phyloP scores from a whole-genome alignment of 225 moss, liverwort and hornwort genomes.

The Rhytidiadelphus loreus region DNA sequence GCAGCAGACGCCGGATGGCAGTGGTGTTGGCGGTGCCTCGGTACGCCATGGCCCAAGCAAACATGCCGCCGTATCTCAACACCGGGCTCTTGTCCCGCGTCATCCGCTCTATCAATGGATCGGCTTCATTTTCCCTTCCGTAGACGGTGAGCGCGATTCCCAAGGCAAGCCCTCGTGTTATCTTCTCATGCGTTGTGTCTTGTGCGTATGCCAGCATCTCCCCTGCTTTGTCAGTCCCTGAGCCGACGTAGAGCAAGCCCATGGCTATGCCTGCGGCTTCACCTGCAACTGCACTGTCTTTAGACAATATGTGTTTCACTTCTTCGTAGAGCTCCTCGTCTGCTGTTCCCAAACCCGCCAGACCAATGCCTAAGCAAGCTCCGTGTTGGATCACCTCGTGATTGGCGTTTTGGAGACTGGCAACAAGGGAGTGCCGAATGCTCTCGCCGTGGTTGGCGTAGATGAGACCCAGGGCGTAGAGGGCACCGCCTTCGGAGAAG shows the following conservation, averaged over 20 bases:
- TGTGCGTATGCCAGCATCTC: conserved; percentile 87
- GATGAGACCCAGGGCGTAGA: conserved; percentile 91
- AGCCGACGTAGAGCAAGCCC: conserved; percentile 75
- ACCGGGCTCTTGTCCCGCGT: conserved; percentile 44
- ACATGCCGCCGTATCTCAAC: conserved; percentile 51
- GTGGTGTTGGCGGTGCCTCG: conserved; percentile 51
- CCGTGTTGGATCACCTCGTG: conserved; percentile 96
- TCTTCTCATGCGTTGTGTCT: conserved; percentile 85
- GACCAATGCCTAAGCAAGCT: conserved; percentile 86
- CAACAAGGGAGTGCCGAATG: conserved; percentile 62
- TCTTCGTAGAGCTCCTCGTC: conserved; percentile 94
- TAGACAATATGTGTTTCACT: conserved; percentile 63
- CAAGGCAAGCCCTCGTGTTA: conserved; percentile 67
- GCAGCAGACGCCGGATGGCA: conserved; percentile 45
- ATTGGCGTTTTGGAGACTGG: conserved; percentile 61
- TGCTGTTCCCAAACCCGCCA: conserved; percentile 77
- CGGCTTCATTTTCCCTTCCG: conserved; percentile 85
- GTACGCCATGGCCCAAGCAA: conserved; percentile 57
- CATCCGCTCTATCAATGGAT: conserved; percentile 79
- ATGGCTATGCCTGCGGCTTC: conserved; percentile 95
- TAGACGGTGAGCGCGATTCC: conserved; percentile 84
- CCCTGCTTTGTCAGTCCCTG: conserved; percentile 60
- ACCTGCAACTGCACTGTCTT: conserved; percentile 86
- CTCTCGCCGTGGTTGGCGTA: conserved; percentile 83
- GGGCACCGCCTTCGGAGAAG: conserved; percentile 81